These are phyloP conservation scores for Cercophora sp. DNA, from an alignment of 495 filamentous ascomycete species.

Conservation along the genomic window DNA sequence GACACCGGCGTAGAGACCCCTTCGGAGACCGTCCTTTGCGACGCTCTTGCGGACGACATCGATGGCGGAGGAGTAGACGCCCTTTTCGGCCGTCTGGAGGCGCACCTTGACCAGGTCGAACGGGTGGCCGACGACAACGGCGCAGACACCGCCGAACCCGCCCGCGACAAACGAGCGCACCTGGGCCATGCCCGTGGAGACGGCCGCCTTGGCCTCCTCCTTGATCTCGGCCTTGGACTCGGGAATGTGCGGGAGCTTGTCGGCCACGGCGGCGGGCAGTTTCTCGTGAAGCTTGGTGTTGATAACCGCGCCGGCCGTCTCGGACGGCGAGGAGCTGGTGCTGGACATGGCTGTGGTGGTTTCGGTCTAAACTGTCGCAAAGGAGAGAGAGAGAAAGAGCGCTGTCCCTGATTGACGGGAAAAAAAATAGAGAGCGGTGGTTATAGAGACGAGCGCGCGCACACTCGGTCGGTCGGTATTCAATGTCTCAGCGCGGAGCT, in stretches of 20 bases:
- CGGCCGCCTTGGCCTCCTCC: constrained; percentile 44
- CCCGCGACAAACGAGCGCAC: constrained; percentile 83
- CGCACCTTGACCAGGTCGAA: constrained; percentile 98
- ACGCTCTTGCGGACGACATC: constrained; percentile 88
- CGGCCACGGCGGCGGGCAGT: constrained; percentile 37
- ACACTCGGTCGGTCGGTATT: no score
- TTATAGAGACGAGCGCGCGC: no score
- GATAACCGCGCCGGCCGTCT: constrained; percentile 22
- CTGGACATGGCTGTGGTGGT: constrained; percentile 19
- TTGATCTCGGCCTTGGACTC: constrained; percentile 46
- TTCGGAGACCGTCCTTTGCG: constrained; percentile 76
- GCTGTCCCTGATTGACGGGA: no score
- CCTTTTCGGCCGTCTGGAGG: constrained; percentile 90
- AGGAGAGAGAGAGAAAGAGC: no score
- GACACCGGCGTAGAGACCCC: constrained; percentile 95
- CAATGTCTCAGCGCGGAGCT: no score
- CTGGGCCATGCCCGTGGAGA: constrained; percentile 42
- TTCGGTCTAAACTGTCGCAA: no score
- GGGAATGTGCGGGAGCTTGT: constrained; percentile 49
- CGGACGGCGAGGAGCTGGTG: constrained; percentile 12
- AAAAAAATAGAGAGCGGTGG: no score
- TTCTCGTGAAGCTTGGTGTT: constrained; percentile 33
- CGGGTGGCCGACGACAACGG: constrained; percentile 89
- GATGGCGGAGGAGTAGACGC: constrained; percentile 83
- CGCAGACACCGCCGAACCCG: constrained; percentile 89